Evolutionary conservation across 441 rosid genomes (phyloP).

Genomic region (Erysimum cheiri): DNA sequence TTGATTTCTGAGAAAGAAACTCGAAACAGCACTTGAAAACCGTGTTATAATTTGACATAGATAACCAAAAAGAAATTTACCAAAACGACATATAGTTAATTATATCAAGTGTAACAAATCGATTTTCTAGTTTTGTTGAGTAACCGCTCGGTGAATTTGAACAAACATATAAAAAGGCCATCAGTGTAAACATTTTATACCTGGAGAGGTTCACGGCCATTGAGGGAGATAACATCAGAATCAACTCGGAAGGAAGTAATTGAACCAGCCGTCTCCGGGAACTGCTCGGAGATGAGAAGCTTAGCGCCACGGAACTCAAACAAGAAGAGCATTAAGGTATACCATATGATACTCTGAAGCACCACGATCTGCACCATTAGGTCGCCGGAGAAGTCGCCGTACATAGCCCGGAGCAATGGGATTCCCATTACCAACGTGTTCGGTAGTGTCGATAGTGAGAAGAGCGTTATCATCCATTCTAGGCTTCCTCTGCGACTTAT

Average conservation of each 20-base stretch:
- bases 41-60: not conserved
- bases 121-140: not conserved
- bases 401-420: constrained; percentile 84
- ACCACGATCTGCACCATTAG: constrained; percentile 91
- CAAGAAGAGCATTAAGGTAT: constrained; percentile 79
- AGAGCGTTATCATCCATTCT: constrained; percentile 86
- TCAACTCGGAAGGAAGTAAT: constrained; percentile 81
- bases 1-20: not conserved
- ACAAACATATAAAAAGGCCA: not conserved
- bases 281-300: constrained; percentile 74
- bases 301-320: constrained; percentile 85
- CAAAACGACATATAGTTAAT: not conserved
- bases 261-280: constrained; percentile 77
- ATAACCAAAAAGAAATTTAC: not conserved
- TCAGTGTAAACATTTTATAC: constrained; percentile 8
- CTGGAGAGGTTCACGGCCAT: constrained; percentile 67
- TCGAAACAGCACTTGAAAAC: not conserved
- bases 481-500: constrained; percentile 58
- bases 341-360: constrained; percentile 83
- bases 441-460: constrained; percentile 81
- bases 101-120: not conserved
- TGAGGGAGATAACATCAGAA: constrained; percentile 77
- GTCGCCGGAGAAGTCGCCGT: constrained; percentile 70
- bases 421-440: constrained; percentile 88
- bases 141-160: not conserved